Percentiles rank a stretch among this genome's conserved stretches.
These are phyloP conservation scores for Saitoella complicata DNA, from an alignment of 805 yeast genomes.

Conservation along the genomic window DNA sequence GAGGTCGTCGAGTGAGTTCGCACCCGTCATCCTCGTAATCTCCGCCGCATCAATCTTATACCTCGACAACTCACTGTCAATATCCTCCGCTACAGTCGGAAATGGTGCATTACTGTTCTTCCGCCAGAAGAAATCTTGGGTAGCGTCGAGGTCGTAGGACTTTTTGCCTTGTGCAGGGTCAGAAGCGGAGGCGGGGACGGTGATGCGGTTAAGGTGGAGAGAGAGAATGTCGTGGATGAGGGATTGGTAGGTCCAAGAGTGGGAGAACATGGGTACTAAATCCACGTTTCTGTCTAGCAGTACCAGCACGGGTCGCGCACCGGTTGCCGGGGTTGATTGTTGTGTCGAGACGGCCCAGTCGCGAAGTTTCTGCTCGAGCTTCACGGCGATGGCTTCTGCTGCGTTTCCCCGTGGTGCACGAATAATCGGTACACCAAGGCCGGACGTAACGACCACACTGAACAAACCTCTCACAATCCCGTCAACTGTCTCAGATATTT, in stretches of 20 bases:
- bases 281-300: conserved; percentile 80
- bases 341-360: conserved; percentile 33
- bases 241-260: conserved; percentile 96
- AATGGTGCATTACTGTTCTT: conserved; percentile 75
- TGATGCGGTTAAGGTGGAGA: conserved; percentile 67
- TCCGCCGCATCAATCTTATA: conserved; percentile 83
- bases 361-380: conserved; percentile 65
- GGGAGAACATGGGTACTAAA: conserved; percentile 83
- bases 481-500: conserved; percentile 52
- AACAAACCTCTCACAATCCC: conserved; percentile 65
- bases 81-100: conserved; percentile 98
- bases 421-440: conserved; percentile 58
- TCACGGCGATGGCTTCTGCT: conserved; percentile 83
- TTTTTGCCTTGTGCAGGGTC: conserved; percentile 25
- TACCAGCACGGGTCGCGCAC: conserved; percentile 60
- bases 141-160: conserved; percentile 66
- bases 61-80: conserved; percentile 62
- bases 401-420: conserved; percentile 88
- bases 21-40: conserved; percentile 60
- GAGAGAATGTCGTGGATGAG: conserved; percentile 85
- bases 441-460: conserved; percentile 35
- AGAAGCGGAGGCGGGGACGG: conserved; percentile 29
- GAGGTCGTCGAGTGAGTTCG: conserved; percentile 56
- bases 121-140: conserved; percentile 84
- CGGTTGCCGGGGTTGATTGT: conserved; percentile 8